Evolutionary conservation across 1,284 basidiomycete species (phyloP), one percentile per base, ranked within the genome.

Genomic region (Peniophora sp.): DNA sequence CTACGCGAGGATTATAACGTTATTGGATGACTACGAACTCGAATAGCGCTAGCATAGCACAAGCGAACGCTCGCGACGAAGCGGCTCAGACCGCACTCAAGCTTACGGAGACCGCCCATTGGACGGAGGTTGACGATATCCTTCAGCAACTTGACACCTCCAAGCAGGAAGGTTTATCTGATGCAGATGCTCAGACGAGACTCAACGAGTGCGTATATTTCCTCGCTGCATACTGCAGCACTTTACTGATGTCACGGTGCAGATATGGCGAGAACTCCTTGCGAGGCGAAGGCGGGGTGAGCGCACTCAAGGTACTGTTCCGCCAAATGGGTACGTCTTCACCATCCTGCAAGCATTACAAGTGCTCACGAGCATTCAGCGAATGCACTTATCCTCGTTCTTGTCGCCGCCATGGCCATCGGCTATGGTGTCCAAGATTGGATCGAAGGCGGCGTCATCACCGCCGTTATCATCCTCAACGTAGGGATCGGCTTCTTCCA

Each of bases 381-480:
- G 3, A 72, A 72, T 55, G 69, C 69, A 1, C 54, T 70, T 41
- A 69, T 64, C 12, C 53, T 69, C 5, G 68, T 74, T 3, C 64
- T 79, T 49, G 65, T 85, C 51, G 75, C 75, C 34, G 81, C 81
- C 25, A 73, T 85, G 68, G 76, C 75, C 8, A 72, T 84, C n/a
- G 82, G 80, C 3, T 80, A 85, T 52, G 83, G 76, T 52, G 77
- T 79, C 22, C 66, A 73, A 57, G 78, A 80, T 51, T 87, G 75
- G 68, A 77, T 85, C 53, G 79, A 79, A 58, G 82, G 78, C 20
- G 81, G 77, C 48, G 83, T 85, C 36, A 79, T 85, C 52, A 77
- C 77, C 12, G 79, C 77, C 16, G 74, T 86, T 32, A 79, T 85
- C 34, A 63, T 75, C 34, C 65, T 83, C 50, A 82, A 81, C 61